Conservation (phyloP, 1,284 basidiomycete species). For the Athelia sp. region DNA sequence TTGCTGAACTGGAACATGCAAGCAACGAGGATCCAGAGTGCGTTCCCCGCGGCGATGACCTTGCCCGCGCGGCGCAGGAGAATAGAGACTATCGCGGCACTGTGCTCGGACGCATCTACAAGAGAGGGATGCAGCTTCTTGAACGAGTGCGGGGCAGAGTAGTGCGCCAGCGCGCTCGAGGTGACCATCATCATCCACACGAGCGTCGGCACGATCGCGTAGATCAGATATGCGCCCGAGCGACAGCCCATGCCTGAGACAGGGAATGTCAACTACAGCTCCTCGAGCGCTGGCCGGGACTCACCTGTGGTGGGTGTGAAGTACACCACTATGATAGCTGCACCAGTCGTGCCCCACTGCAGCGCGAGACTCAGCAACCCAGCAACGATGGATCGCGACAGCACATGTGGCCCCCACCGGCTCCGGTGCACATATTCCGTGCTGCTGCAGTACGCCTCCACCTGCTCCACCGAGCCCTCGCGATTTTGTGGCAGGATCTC, state of each 20-base stretch:
- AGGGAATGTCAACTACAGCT: not conserved
- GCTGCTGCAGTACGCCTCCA: conserved; percentile 19
- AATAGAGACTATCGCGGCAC: no score
- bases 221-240: not conserved
- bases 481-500: conserved; percentile 10
- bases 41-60: not conserved
- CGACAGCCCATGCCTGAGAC: not conserved
- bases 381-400: conserved; percentile 27
- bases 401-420: conserved; percentile 22
- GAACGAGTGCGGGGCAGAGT: not conserved
- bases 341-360: conserved; percentile 35
- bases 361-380: conserved; percentile 26
- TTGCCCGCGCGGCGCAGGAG: not conserved
- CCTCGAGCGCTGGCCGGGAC: no score
- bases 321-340: conserved; percentile 28
- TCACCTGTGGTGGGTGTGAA: conserved; percentile 24
- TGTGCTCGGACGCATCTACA: not conserved
- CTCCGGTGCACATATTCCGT: not conserved
- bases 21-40: not conserved
- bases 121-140: not conserved
- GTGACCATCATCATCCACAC: not conserved
- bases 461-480: conserved; percentile 19
- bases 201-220: not conserved
- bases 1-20: not conserved
- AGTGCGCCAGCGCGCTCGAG: not conserved